These are phyloP conservation scores for Lanmaoa rubissima DNA, from an alignment of 768 basidiomycete genomes.

Conservation along the genomic window DNA sequence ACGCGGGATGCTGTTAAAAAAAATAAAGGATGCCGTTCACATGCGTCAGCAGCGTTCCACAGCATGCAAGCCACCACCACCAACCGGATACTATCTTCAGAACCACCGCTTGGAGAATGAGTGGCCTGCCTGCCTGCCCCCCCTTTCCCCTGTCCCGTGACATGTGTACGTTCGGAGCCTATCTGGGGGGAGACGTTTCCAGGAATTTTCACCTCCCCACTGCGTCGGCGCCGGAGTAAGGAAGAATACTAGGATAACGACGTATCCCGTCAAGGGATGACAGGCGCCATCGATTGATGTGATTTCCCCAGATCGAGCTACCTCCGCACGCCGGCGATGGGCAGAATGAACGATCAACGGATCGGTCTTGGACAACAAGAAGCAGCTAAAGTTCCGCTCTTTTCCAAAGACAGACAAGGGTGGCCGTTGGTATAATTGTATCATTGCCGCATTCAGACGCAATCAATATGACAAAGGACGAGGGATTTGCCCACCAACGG, in stretches of 20 bases:
- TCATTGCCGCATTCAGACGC: slow-evolving; percentile 6
- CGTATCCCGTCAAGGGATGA: slow-evolving; percentile 7
- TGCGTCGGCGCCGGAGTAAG: neutral
- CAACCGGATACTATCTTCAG: neutral
- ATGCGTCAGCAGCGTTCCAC: slow-evolving; percentile 1
- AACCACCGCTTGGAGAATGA: neutral
- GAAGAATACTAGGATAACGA: neutral
- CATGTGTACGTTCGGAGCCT: slow-evolving; percentile 10
- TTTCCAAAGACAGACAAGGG: slow-evolving; percentile 6
- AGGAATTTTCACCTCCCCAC: neutral
- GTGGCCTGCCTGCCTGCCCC: neutral
- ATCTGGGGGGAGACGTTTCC: neutral
- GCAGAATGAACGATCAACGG: slow-evolving; percentile 14
- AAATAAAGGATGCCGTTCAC: neutral
- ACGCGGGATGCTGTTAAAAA: slow-evolving; percentile 3
- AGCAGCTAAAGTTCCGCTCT: slow-evolving; percentile 7
- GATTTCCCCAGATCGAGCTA: slow-evolving; percentile 18
- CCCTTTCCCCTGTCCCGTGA: neutral
- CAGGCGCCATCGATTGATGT: slow-evolving; percentile 19
- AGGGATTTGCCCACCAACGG: slow-evolving; percentile 22
- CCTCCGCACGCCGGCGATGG: slow-evolving; percentile 22
- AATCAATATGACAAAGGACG: slow-evolving; percentile 4
- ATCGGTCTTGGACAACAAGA: slow-evolving; percentile 7
- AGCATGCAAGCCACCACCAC: slow-evolving; percentile 2
- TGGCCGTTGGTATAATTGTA: neutral